These are phyloP conservation scores for Parasitella parasitica DNA, from an alignment of 371 early-diverging fungal genomes.

Conservation along the genomic window DNA sequence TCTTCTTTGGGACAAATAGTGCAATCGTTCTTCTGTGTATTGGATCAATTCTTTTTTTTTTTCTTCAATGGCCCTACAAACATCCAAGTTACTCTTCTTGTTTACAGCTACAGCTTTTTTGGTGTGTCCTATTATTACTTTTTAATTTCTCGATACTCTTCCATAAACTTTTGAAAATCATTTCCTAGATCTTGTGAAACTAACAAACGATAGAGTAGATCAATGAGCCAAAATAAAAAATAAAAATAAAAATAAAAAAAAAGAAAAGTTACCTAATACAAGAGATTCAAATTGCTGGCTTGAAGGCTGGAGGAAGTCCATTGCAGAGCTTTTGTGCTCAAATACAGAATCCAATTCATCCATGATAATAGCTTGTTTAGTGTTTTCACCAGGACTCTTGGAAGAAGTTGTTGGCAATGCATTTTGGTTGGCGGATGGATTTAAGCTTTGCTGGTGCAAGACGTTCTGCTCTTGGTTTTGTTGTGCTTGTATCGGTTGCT, in stretches of 20 bases:
- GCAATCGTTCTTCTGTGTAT: conserved; percentile 3
- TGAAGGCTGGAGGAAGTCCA: background rate
- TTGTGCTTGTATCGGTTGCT: background rate
- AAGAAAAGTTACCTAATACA: background rate
- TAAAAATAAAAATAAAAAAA: background rate
- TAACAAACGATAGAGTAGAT: background rate
- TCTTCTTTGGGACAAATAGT: conserved; percentile 1
- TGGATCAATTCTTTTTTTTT: background rate
- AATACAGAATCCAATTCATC: too few species aligned
- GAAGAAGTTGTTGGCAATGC: background rate
- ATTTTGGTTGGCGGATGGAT: background rate
- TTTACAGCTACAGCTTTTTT: background rate
- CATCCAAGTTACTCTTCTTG: background rate
- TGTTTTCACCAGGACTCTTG: background rate
- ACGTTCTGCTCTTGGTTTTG: background rate
- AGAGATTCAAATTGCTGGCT: conserved; percentile 1
- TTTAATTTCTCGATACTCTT: conserved; percentile 6
- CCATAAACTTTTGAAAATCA: conserved; percentile 10
- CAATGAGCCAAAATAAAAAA: background rate
- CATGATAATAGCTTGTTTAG: too few species aligned
- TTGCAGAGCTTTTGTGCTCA: background rate
- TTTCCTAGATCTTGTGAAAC: background rate
- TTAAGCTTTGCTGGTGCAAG: background rate
- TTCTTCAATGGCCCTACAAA: conserved; percentile 5
- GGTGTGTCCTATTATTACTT: background rate